Evolutionary conservation across 805 yeast species (phyloP).

Genomic region (Candida loeiensis): DNA sequence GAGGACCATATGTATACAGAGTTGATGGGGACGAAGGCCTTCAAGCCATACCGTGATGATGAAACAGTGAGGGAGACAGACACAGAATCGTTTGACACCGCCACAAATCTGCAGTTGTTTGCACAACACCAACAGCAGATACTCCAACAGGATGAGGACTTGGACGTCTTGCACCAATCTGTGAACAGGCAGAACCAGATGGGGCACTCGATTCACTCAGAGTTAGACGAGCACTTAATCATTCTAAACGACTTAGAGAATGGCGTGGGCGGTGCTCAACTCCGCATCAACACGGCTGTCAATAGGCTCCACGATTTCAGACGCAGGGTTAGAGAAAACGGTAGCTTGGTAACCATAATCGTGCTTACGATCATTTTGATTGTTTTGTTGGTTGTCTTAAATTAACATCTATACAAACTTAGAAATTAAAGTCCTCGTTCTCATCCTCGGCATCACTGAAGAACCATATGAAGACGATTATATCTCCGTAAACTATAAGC

Average conservation of each 20-base stretch:
- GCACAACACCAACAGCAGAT: conserved; percentile 42
- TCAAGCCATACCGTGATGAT: conserved; percentile 36
- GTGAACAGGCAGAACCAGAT: conserved; percentile 36
- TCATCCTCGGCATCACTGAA: conserved; percentile 44
- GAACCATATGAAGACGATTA: conserved; percentile 44
- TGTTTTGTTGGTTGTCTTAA: conserved; percentile 39
- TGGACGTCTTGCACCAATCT: conserved; percentile 32
- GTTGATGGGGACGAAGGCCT: conserved; percentile 33
- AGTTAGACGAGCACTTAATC: conserved; percentile 41
- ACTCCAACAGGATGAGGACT: conserved; percentile 34
- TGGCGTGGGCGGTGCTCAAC: conserved; percentile 37
- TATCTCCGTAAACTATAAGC: conserved; percentile 42
- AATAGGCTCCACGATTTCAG: conserved; percentile 30
- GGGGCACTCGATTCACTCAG: conserved; percentile 38
- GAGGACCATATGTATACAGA: conserved; percentile 25
- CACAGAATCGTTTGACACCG: conserved; percentile 23
- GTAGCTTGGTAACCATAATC: conserved; percentile 40
- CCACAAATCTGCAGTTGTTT: conserved; percentile 37
- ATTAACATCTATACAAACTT: conserved; percentile 17
- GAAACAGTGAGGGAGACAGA: conserved; percentile 14
- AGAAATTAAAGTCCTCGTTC: conserved; percentile 44
- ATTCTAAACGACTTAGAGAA: conserved; percentile 38
- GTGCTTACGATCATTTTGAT: conserved; percentile 40
- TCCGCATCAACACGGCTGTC: conserved; percentile 30
- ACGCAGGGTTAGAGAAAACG: conserved; percentile 36